A percentile compares a stretch with the other conserved stretches of the same genome.
Evolutionary conservation across 768 basidiomycete genomes (phyloP).

Genomic region (Trametes cubensis): DNA sequence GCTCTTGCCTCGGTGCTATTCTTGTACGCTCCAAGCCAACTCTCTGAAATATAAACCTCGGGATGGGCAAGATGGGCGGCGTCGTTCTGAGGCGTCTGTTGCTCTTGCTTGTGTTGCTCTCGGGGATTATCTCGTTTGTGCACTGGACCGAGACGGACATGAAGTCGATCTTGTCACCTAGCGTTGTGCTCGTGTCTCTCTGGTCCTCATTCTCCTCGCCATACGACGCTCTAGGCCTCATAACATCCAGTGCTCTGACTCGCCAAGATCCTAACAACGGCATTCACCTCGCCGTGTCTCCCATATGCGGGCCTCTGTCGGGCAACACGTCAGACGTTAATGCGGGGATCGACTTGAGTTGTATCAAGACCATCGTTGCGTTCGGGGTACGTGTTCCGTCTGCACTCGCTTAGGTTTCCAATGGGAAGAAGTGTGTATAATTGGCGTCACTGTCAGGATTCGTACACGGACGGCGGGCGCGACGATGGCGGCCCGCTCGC

Average conservation of each 20-base stretch:
- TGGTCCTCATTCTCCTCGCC: neutral
- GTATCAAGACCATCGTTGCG: slow-evolving; percentile 51
- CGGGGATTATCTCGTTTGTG: too few relatives aligned
- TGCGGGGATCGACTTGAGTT: slow-evolving; percentile 44
- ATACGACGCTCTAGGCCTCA: neutral
- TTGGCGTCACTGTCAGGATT: too few relatives aligned
- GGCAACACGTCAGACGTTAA: slow-evolving; percentile 50
- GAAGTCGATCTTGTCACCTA: neutral
- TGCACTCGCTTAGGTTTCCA: neutral
- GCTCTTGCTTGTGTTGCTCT: too few relatives aligned
- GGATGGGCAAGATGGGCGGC: neutral
- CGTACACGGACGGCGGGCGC: slow-evolving; percentile 34
- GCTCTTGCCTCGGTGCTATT: neutral
- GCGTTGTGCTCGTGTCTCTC: too few relatives aligned
- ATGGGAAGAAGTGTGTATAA: too few relatives aligned
- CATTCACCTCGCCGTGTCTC: slow-evolving; percentile 53
- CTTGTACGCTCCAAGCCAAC: neutral
- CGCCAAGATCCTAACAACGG: slow-evolving; percentile 19
- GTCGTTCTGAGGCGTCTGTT: neutral
- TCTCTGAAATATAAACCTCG: too few relatives aligned
- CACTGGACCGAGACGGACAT: too few relatives aligned
- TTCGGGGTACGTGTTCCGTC: slow-evolving; percentile 41
- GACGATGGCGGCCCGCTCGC: slow-evolving; percentile 49
- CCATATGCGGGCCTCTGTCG: slow-evolving; percentile 45
- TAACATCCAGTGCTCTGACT: neutral